Evolutionary conservation across 306 rosid species (phyloP).

Genomic region (Medicago lupulina): DNA sequence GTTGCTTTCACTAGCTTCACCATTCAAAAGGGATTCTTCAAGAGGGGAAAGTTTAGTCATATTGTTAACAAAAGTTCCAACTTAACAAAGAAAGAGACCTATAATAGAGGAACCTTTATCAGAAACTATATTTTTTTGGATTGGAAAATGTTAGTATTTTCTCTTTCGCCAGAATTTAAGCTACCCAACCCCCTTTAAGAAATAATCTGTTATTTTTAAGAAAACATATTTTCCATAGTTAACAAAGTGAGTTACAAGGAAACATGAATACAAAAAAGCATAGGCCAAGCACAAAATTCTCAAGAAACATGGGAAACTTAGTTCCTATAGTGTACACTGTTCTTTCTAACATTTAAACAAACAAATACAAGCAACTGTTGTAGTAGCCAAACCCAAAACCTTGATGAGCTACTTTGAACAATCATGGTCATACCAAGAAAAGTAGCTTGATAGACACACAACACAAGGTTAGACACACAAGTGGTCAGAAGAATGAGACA

Average conservation of each 20-base stretch:
- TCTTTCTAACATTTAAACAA: background rate
- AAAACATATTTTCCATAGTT: conserved; percentile 33
- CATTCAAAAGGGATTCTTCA: conserved; percentile 74
- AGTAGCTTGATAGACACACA: background rate
- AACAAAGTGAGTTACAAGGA: background rate
- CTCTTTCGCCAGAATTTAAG: background rate
- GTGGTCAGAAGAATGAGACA: background rate
- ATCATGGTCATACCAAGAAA: background rate
- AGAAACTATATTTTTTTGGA: background rate
- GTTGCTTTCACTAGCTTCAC: conserved; percentile 36
- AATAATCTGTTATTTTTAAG: background rate
- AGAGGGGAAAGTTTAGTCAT: conserved; percentile 50
- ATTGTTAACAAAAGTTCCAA: conserved; percentile 47
- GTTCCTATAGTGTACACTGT: background rate
- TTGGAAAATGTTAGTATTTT: background rate
- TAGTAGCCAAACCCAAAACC: background rate
- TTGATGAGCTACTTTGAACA: background rate
- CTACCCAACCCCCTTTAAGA: background rate
- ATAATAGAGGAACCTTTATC: background rate
- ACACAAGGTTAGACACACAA: background rate
- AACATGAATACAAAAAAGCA: background rate
- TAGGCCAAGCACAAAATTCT: background rate
- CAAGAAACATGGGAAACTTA: background rate
- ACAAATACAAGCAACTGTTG: background rate
- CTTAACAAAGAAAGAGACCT: conserved; percentile 57